These are phyloP conservation scores for Pinus albicaulis DNA, from an alignment of 75 land plant species.

Conservation along the genomic window DNA sequence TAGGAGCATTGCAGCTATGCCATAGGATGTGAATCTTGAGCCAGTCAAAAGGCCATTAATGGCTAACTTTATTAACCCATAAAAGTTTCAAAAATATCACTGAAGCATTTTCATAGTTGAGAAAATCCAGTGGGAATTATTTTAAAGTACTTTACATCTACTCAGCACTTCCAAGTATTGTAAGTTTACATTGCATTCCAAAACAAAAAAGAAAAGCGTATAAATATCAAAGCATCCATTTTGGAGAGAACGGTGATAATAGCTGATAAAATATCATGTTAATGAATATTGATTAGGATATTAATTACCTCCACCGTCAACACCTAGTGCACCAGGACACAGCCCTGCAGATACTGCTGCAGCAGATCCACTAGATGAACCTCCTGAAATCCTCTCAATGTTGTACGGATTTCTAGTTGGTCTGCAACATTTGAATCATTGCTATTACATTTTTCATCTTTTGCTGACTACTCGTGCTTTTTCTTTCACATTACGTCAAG, in stretches of 20 bases:
- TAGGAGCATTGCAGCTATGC: too few species aligned
- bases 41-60: too few species aligned
- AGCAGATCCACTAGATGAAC: constrained; percentile 88
- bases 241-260: neutral
- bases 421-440: constrained; percentile 20
- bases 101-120: too few species aligned
- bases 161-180: neutral
- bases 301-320: constrained; percentile 80
- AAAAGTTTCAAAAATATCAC: too few species aligned
- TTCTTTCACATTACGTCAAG: neutral
- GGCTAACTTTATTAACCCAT: too few species aligned
- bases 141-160: neutral
- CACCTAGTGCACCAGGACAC: constrained; percentile 77
- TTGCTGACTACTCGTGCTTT: neutral
- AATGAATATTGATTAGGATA: neutral
- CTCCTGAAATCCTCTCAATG: constrained; percentile 49
- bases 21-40: too few species aligned
- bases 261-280: neutral
- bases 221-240: neutral
- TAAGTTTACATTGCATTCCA: neutral
- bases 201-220: neutral
- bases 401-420: constrained; percentile 73
- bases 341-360: constrained; percentile 77
- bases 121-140: too few species aligned
- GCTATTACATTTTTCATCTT: neutral